Percentiles rank a stretch among this genome's conserved stretches.
phyloP scores from a whole-genome alignment of 768 basidiomycete species.

The Coprinellus micaceus region DNA sequence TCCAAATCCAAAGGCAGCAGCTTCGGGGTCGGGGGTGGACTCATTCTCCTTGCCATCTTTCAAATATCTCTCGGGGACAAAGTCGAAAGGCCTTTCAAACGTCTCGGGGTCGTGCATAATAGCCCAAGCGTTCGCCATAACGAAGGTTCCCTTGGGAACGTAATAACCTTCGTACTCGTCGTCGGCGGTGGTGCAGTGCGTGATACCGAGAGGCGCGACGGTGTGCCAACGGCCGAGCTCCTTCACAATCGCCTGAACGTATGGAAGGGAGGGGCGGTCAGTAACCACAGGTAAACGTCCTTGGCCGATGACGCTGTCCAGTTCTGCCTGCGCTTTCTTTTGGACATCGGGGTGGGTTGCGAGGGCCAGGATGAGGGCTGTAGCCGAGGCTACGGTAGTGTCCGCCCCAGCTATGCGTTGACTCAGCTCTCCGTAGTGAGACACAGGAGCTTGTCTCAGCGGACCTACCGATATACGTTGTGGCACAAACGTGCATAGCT shows the following conservation, averaged over 20 bases:
- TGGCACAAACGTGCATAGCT: slow-evolving; percentile 13
- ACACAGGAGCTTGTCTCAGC: slow-evolving; percentile 14
- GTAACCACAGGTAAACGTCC: background rate
- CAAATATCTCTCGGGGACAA: slow-evolving; percentile 29
- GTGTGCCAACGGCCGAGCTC: slow-evolving; percentile 8
- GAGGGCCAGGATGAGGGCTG: background rate
- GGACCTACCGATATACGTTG: background rate
- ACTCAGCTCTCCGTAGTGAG: background rate
- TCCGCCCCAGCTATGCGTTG: slow-evolving; percentile 24
- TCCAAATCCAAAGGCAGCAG: slow-evolving; percentile 18
- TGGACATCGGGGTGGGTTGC: slow-evolving; percentile 2
- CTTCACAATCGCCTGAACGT: slow-evolving; percentile 7
- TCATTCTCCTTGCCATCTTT: slow-evolving; percentile 15
- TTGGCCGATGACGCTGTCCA: slow-evolving; percentile 2
- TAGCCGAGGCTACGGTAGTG: slow-evolving; percentile 13
- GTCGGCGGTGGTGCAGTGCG: slow-evolving; percentile 8
- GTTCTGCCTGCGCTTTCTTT: slow-evolving; percentile 1
- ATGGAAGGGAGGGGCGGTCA: background rate
- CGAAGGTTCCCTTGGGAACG: slow-evolving; percentile 13
- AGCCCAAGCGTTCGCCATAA: slow-evolving; percentile 13
- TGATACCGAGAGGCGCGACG: slow-evolving; percentile 7
- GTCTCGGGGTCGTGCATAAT: slow-evolving; percentile 28
- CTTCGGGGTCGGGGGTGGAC: slow-evolving; percentile 7
- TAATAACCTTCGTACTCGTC: slow-evolving; percentile 13
- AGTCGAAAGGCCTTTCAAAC: slow-evolving; percentile 29